These are phyloP conservation scores for Kluyveromyces sp. DNA, from an alignment of 1,139 yeast genomes.

Conservation along the genomic window DNA sequence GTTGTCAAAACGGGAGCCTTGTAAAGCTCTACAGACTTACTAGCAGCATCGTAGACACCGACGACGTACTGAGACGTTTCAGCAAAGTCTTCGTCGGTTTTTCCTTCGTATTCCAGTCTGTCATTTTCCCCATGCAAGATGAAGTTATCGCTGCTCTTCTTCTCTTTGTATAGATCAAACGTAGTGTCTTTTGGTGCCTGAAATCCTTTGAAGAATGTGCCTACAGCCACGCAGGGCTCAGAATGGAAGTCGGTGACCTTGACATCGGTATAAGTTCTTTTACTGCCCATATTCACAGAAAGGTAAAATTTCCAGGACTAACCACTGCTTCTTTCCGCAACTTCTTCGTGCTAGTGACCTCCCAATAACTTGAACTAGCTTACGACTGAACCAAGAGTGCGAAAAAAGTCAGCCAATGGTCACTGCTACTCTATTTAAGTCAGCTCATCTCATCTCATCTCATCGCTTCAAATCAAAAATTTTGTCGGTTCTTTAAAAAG, in stretches of 20 bases:
- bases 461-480: slow-evolving; percentile 11
- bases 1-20: slow-evolving; percentile 53
- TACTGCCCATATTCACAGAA: slow-evolving; percentile 15
- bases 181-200: slow-evolving; percentile 50
- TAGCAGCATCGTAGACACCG: slow-evolving; percentile 62
- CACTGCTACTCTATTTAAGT: too few relatives aligned
- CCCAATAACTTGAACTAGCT: too few relatives aligned
- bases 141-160: slow-evolving; percentile 36
- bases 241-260: slow-evolving; percentile 22
- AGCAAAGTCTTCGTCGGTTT: slow-evolving; percentile 30
- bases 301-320: too few relatives aligned
- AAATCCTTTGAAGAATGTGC: slow-evolving; percentile 67
- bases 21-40: slow-evolving; percentile 52
- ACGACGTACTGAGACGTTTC: slow-evolving; percentile 48
- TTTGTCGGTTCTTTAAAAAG: slow-evolving; percentile 6
- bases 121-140: slow-evolving; percentile 75
- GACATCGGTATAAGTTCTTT: slow-evolving; percentile 19
- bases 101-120: slow-evolving; percentile 67
- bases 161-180: slow-evolving; percentile 59
- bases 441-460: slow-evolving; percentile 6
- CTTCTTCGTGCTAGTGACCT: too few relatives aligned
- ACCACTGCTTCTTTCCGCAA: too few relatives aligned
- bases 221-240: slow-evolving; percentile 34
- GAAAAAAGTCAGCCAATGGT: too few relatives aligned
- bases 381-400: too few relatives aligned